Conservation (phyloP, 257 asterid genomes). For the Anisodus tanguticus region DNA sequence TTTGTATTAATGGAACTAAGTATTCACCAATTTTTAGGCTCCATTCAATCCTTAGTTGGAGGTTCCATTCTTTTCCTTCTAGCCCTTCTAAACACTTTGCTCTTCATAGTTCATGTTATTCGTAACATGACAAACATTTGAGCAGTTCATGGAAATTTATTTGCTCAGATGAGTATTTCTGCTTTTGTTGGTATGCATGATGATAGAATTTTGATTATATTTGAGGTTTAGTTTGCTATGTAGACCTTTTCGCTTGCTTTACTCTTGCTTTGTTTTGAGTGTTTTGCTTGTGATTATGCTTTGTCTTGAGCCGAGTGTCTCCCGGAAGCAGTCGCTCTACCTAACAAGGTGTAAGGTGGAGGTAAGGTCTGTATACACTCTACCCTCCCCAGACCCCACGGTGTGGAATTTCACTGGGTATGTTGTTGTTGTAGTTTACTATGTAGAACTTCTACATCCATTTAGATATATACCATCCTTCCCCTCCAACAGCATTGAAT, state of each 20-base stretch:
- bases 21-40: slow-evolving; percentile 28
- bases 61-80: neutral
- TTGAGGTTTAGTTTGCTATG: neutral
- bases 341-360: too few relatives aligned
- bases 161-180: neutral
- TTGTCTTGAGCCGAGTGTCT: too few relatives aligned
- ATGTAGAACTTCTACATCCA: neutral
- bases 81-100: neutral
- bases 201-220: neutral
- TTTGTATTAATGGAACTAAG: slow-evolving; percentile 39
- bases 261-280: too few relatives aligned
- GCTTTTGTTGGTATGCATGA: neutral
- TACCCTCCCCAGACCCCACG: too few relatives aligned
- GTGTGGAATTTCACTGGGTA: too few relatives aligned
- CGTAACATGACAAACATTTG: neutral
- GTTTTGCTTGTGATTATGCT: too few relatives aligned
- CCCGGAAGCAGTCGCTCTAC: too few relatives aligned
- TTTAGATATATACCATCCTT: neutral
- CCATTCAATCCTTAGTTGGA: slow-evolving; percentile 7
- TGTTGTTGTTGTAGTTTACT: too few relatives aligned
- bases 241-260: too few relatives aligned
- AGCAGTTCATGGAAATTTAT: neutral
- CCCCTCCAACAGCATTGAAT: neutral
- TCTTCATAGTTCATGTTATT: slow-evolving; percentile 6
- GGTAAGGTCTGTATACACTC: too few relatives aligned